Base-by-base conservation (phyloP, 176 grass and related monocot genomes). In the Triticum timopheevii region DNA sequence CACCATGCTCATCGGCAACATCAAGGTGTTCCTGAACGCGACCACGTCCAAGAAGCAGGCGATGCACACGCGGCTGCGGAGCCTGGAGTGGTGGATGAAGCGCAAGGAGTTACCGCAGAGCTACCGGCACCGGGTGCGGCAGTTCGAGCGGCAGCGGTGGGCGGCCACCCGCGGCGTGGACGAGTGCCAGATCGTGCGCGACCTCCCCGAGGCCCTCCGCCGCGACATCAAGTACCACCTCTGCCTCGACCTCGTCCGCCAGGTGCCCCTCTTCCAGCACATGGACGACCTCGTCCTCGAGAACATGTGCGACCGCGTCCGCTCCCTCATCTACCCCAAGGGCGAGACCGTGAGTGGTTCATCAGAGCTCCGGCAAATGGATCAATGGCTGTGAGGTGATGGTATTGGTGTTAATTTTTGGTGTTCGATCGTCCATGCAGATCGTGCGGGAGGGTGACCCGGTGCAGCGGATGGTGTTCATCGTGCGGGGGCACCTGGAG, bases 1-100 rank as follows among this genome's bases (percentile, higher is more conserved):
- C 10, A 98, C 96, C 20, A 98, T 94, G 93, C 91, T 98, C 15
- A 98, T 98, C 35, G 93, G 96, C 49, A 98, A 98, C 83, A 98
- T 98, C 96, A 96, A 98, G 93, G 90, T 92, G 84, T 98, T 98
- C 79, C 82, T 96, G 84, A 91, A 98, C 80, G 90, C 96, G 35
- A 96, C 96, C 42, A 98, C 96, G n/a, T 98, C 96, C 2, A 88
- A 81, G 92, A 98, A 98, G 92, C 93, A 98, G 83, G 92, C 88
- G 0, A 89, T 94, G 92, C 88, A 94, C 86, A 84, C 89, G 25
- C 87, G 88, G 68, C 85, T 95, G 70, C 73, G 93, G 33, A 79
- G 47, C 33, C 63, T 94, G 8, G 96, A 98, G 77, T 84, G 96
- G 93, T 98, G 96, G 96, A 95, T 95, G 96, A 80, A 81, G 69